Conservation (phyloP, 495 filamentous ascomycete genomes). For the Chaetomium cochliodes region DNA sequence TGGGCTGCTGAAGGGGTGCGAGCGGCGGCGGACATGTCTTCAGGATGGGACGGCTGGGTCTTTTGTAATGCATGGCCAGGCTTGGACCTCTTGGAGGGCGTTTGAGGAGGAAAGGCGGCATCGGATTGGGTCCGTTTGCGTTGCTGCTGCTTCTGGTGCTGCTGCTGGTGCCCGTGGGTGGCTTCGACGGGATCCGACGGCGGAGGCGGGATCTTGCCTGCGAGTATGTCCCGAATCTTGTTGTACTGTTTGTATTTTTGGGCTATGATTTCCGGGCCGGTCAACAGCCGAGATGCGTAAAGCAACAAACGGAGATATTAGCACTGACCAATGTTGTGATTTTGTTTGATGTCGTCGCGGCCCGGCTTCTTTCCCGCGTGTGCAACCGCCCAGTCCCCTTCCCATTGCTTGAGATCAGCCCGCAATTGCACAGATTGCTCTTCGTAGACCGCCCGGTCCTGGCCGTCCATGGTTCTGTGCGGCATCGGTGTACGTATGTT, state of each 20-base stretch:
- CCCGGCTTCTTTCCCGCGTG: slow-evolving; percentile 74
- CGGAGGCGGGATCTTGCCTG: slow-evolving; percentile 47
- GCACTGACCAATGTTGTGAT: slow-evolving; percentile 71
- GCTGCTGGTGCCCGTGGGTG: slow-evolving; percentile 39
- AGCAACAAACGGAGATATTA: not conserved
- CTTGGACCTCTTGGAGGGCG: slow-evolving; percentile 47
- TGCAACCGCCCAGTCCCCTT: slow-evolving; percentile 66
- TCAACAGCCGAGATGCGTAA: not conserved
- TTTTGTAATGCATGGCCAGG: slow-evolving; percentile 44
- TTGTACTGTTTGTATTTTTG: slow-evolving; percentile 91
- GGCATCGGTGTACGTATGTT: not conserved
- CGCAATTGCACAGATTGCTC: slow-evolving; percentile 54
- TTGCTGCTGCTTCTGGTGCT: slow-evolving; percentile 21
- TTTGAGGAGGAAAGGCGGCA: slow-evolving; percentile 41
- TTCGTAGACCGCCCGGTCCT: slow-evolving; percentile 41
- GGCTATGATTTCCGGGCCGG: slow-evolving; percentile 47
- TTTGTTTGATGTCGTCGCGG: slow-evolving; percentile 82
- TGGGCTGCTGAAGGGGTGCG: slow-evolving; percentile 52
- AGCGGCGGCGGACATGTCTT: slow-evolving; percentile 18
- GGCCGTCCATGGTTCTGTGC: slow-evolving; percentile 44
- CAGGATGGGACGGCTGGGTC: slow-evolving; percentile 18
- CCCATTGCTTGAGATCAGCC: slow-evolving; percentile 81
- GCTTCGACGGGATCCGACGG: slow-evolving; percentile 31
- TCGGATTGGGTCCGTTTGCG: slow-evolving; percentile 40
- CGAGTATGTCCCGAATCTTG: slow-evolving; percentile 61